Evolutionary conservation across 306 rosid genomes (phyloP).

Genomic region (Cyamopsis tetragonoloba): DNA sequence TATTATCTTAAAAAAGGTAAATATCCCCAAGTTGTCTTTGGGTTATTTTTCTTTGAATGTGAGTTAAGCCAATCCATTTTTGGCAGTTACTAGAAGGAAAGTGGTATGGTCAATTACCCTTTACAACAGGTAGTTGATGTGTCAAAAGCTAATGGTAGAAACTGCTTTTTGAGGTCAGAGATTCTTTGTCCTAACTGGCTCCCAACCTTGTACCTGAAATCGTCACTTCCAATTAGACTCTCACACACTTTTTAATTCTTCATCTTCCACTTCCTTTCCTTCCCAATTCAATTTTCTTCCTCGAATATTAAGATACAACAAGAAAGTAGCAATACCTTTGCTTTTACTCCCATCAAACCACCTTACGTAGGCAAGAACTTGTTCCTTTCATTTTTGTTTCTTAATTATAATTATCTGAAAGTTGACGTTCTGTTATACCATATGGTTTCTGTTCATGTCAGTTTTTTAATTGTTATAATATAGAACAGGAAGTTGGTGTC

Average conservation of each 20-base stretch:
- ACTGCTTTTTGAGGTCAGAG: conserved; percentile 39
- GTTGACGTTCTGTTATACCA: neutral
- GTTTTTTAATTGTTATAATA: neutral
- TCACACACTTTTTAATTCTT: neutral
- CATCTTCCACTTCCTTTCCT: conserved; percentile 6
- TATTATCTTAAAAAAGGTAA: conserved; percentile 24
- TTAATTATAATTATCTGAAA: neutral
- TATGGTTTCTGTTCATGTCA: neutral
- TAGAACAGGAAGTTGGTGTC: no score
- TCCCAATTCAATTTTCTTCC: conserved; percentile 17
- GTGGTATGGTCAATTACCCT: conserved; percentile 24
- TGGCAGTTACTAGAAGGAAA: conserved; percentile 21
- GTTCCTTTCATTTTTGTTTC: neutral
- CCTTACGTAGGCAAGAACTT: conserved; percentile 23
- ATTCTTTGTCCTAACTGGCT: conserved; percentile 59
- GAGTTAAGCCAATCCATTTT: conserved; percentile 32
- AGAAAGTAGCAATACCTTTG: neutral
- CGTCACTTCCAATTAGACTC: conserved; percentile 10
- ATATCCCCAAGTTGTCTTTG: conserved; percentile 5
- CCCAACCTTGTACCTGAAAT: conserved; percentile 29
- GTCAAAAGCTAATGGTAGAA: conserved; percentile 39
- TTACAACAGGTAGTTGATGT: conserved; percentile 36
- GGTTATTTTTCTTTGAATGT: conserved; percentile 22
- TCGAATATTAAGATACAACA: conserved; percentile 5
- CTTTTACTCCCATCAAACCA: conserved; percentile 13